A percentile compares a stretch with the other conserved stretches of the same genome.
phyloP scores from a whole-genome alignment of 2,329 filamentous ascomycete genomes.

The Neonectria ditissima region DNA sequence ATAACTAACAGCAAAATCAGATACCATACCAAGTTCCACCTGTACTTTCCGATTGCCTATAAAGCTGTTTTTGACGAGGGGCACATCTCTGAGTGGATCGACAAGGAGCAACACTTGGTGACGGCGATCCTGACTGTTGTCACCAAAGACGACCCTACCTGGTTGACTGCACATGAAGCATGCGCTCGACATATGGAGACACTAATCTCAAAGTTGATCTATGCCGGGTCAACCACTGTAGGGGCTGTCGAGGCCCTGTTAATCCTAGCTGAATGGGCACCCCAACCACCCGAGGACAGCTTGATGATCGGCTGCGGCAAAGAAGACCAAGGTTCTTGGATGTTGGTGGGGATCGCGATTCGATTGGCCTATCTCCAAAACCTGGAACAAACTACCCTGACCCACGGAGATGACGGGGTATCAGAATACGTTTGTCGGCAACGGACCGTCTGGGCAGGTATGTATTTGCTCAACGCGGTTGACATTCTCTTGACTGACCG shows the following conservation, averaged over 20 bases:
- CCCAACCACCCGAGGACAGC: conserved; percentile 71
- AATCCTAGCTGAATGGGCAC: conserved; percentile 79
- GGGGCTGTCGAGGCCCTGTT: conserved; percentile 78
- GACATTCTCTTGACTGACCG: neutral
- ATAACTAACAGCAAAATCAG: conserved; percentile 49
- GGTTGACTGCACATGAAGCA: conserved; percentile 71
- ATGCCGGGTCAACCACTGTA: conserved; percentile 74
- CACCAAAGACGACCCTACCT: conserved; percentile 75
- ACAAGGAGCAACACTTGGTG: conserved; percentile 73
- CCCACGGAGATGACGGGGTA: conserved; percentile 69
- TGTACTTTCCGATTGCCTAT: conserved; percentile 77
- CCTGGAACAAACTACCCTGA: conserved; percentile 75
- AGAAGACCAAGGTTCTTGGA: conserved; percentile 81
- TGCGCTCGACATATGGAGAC: conserved; percentile 78
- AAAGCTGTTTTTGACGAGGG: conserved; percentile 66
- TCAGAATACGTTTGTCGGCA: conserved; percentile 71
- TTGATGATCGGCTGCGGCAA: conserved; percentile 76
- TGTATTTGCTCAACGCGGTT: conserved; percentile 5
- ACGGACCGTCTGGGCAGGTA: conserved; percentile 74
- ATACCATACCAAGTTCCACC: conserved; percentile 75
- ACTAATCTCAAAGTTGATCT: conserved; percentile 74
- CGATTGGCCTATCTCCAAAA: conserved; percentile 77
- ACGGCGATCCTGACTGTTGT: conserved; percentile 78
- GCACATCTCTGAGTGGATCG: conserved; percentile 66
- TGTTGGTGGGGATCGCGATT: conserved; percentile 78